A percentile compares a stretch with the other conserved stretches of the same genome.
phyloP scores from a whole-genome alignment of 352 stramenopile species.

The Globisporangium apiculatum region DNA sequence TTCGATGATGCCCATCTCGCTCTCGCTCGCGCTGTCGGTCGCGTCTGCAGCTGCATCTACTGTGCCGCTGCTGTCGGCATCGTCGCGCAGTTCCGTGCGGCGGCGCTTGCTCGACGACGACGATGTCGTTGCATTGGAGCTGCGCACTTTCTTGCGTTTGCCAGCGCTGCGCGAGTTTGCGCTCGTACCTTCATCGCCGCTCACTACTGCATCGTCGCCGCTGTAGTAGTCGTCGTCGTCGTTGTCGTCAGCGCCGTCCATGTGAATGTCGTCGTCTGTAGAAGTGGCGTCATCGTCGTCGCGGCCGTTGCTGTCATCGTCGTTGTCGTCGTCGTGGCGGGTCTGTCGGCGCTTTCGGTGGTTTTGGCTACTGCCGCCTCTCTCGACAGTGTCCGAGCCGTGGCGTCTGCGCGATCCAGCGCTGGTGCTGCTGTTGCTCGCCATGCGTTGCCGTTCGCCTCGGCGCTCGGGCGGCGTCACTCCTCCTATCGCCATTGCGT shows the following conservation, averaged over 20 bases:
- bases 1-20: constrained; percentile 92
- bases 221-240: constrained; percentile 4
- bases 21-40: constrained; percentile 25
- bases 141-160: constrained; percentile 2
- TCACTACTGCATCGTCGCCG: not conserved
- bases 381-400: not conserved
- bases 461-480: not conserved
- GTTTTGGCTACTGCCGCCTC: constrained; percentile 1
- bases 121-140: not conserved
- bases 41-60: not conserved
- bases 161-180: constrained; percentile 1
- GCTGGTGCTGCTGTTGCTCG: not conserved
- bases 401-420: not conserved
- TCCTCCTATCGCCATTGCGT: no score
- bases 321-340: constrained; percentile 27
- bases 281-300: not conserved
- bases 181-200: no score
- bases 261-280: not conserved
- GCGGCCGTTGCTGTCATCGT: constrained; percentile 17
- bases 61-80: not conserved
- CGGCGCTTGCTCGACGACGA: not conserved
- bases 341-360: constrained; percentile 10
- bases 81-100: constrained; percentile 1
- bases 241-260: constrained; percentile 12
- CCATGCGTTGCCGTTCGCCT: not conserved